Evolutionary conservation across 176 grass and related monocot genomes (phyloP).

Genomic region (Canna indica): DNA sequence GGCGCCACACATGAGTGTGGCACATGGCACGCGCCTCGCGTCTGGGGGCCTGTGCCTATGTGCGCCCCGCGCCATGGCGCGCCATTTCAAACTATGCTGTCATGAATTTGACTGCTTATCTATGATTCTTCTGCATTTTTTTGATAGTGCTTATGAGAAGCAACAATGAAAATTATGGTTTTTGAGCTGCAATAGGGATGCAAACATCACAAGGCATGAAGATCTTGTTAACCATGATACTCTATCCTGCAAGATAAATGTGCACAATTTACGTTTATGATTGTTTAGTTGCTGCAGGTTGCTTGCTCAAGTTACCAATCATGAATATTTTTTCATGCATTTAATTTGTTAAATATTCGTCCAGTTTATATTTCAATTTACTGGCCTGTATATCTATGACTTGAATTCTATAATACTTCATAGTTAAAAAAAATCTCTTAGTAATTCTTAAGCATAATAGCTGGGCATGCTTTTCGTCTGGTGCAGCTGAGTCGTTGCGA

Average conservation of each 20-base stretch:
- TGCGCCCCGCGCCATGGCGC: too few species aligned
- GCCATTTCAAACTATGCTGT: too few species aligned
- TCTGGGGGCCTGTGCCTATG: too few species aligned
- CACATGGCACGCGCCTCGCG: too few species aligned
- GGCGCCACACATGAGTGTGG: too few species aligned
- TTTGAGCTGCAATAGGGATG: background rate
- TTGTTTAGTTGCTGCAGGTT: background rate
- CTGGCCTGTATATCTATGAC: background rate
- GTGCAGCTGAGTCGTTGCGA: constrained; percentile 68
- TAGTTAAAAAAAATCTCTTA: background rate
- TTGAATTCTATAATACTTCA: background rate
- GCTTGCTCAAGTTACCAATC: background rate
- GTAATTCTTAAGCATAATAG: constrained; percentile 7
- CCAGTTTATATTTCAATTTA: background rate
- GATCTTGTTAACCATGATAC: background rate
- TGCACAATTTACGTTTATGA: too few species aligned
- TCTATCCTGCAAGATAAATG: background rate
- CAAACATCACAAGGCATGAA: background rate
- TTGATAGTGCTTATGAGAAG: too few species aligned
- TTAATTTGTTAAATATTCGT: background rate
- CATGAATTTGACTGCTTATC: too few species aligned
- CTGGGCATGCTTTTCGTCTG: constrained; percentile 29
- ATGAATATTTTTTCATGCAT: background rate
- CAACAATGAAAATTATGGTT: background rate
- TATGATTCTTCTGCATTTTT: too few species aligned